These are phyloP conservation scores for Penicillium capsulatum DNA, from an alignment of 2,329 filamentous ascomycete genomes.

Conservation along the genomic window DNA sequence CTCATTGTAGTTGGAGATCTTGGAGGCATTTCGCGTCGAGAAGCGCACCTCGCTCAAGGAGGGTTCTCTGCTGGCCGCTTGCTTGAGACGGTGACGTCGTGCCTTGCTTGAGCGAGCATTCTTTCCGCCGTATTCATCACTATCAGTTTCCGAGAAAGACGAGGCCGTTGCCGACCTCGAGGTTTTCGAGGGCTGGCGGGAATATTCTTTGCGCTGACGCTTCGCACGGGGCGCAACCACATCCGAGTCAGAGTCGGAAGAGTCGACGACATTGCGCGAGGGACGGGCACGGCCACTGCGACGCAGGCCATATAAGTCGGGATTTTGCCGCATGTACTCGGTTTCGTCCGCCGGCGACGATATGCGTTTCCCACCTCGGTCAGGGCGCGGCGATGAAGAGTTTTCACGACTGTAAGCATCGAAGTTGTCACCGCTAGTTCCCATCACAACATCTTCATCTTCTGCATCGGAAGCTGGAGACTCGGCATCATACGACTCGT, in stretches of 20 bases:
- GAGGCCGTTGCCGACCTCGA: constrained; percentile 49
- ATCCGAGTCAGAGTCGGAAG: constrained; percentile 67
- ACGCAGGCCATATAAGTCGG: constrained; percentile 88
- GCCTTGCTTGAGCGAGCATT: constrained; percentile 70
- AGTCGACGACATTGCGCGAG: constrained; percentile 60
- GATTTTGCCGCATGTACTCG: constrained; percentile 83
- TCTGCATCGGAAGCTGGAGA: constrained; percentile 42
- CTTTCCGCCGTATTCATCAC: constrained; percentile 72
- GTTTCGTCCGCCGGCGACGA: constrained; percentile 65
- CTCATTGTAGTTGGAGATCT: constrained; percentile 65
- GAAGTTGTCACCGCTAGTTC: constrained; percentile 51
- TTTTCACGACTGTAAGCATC: constrained; percentile 54
- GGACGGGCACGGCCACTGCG: constrained; percentile 72
- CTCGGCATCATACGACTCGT: constrained; percentile 39
- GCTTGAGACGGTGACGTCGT: constrained; percentile 65
- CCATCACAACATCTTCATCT: constrained; percentile 71
- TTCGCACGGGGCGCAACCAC: constrained; percentile 50
- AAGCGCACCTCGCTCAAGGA: constrained; percentile 79
- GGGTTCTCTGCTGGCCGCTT: constrained; percentile 60
- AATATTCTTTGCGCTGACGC: constrained; percentile 51
- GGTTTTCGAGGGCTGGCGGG: constrained; percentile 49
- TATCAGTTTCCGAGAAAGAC: constrained; percentile 64
- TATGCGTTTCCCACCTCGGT: constrained; percentile 68
- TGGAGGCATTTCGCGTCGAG: constrained; percentile 79
- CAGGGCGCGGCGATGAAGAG: constrained; percentile 68